phyloP scores from a whole-genome alignment of 225 moss, liverwort and hornwort genomes.

The Marchantia polymorpha region DNA sequence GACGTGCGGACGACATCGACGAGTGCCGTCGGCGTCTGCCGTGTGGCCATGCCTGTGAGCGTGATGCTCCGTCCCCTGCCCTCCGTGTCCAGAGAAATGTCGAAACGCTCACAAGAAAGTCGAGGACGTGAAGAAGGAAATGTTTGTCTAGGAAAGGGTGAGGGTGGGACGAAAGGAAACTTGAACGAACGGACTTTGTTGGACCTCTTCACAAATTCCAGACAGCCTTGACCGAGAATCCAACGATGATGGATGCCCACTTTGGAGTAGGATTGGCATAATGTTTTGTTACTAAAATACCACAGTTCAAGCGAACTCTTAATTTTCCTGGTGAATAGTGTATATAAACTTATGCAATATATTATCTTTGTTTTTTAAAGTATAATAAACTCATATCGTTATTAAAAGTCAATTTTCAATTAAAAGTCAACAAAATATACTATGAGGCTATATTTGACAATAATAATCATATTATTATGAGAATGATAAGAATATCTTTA shows the following conservation, averaged over 20 bases:
- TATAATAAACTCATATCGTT: no score
- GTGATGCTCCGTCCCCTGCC: slow-evolving; percentile 37
- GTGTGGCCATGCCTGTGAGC: slow-evolving; percentile 44
- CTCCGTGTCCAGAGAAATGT: slow-evolving; percentile 41
- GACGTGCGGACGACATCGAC: slow-evolving; percentile 37
- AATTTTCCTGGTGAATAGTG: no score
- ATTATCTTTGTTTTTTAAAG: no score
- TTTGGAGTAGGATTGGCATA: slow-evolving; percentile 35
- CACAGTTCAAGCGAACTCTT: no score
- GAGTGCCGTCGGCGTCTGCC: slow-evolving; percentile 39
- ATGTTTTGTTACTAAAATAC: no score
- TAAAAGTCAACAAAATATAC: no score
- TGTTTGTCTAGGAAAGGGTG: slow-evolving; percentile 14
- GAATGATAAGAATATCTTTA: no score
- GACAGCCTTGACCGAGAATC: slow-evolving; percentile 32
- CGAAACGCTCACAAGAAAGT: slow-evolving; percentile 39
- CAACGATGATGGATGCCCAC: slow-evolving; percentile 40
- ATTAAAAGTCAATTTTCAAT: no score
- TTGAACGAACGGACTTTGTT: neutral
- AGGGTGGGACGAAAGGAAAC: slow-evolving; percentile 22
- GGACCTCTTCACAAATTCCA: slow-evolving; percentile 20
- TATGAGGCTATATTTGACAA: no score
- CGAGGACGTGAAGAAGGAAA: slow-evolving; percentile 36
- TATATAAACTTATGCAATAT: no score
- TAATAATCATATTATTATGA: no score